Evolutionary conservation across 1,284 basidiomycete species (phyloP), one percentile per base, ranked within the genome.

Genomic region (Clitocybe nebularis): DNA sequence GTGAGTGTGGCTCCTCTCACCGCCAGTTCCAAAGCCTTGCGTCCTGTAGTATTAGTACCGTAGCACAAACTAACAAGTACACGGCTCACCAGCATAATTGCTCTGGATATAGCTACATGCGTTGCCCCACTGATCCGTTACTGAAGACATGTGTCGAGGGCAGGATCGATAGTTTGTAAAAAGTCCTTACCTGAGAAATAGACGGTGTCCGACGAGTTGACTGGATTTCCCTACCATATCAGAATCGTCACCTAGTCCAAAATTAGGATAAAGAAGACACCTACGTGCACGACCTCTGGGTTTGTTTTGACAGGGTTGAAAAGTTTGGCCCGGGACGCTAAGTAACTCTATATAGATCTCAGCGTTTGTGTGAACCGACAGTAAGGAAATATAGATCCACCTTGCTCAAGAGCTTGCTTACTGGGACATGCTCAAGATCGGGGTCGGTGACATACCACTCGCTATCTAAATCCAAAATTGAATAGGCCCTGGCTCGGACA

Each of bases 71-170:
- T n/a, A n/a, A n/a, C n/a, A n/a, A n/a, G n/a, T n/a, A n/a, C n/a
- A n/a, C n/a, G n/a, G n/a, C 75, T 44, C 34, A 84, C 85, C 86
- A 47, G 82, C 79, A 61, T 91, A 95, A 61, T 94, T 95, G 53
- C 89, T 93, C 61, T 93, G 89, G 48, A 98, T 98, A 61, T 86
- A 96, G 49, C 89, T 93, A 64, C 92, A 95, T 1, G 91, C 89
- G 61, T 97, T 96, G 3, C 93, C 93, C 76, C 89, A 87, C 56
- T 86, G 79, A 59, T 94, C 92, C 4, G 85, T 76, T 1, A 91
- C 87, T 86, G 46, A 4, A 30, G 19, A 25, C 11, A 34, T 13
- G 45, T 7, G 25, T 45, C 8, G 32, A 32, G n/a, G 5, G 14
- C 9, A 38, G 21, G 7, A 14, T 34, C 11, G 5, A 17, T 5